Evolutionary conservation across 1,284 basidiomycete genomes (phyloP).

Genomic region (Tranzscheliella williamsii): DNA sequence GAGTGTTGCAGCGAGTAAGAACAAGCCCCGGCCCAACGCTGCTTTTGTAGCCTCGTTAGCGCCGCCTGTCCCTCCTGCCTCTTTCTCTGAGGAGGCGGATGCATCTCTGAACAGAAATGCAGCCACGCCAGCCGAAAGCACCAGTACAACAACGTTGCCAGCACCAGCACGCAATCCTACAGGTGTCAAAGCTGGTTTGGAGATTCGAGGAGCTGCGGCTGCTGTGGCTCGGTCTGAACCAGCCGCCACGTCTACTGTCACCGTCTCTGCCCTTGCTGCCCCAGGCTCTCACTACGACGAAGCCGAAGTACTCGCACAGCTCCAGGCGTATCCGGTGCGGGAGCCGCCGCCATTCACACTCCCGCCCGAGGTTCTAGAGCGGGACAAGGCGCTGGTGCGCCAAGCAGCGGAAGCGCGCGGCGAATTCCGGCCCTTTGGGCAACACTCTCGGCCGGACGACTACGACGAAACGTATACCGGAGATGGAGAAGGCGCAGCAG

Average conservation of each 20-base stretch:
- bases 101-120: no score
- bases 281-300: slow-evolving; percentile 12
- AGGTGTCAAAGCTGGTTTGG: no score
- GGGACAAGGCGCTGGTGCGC: slow-evolving; percentile 15
- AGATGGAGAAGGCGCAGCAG: slow-evolving; percentile 9
- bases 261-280: slow-evolving; percentile 13
- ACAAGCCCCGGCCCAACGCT: slow-evolving; percentile 24
- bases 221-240: no score
- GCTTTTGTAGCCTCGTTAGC: slow-evolving; percentile 26
- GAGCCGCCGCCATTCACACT: slow-evolving; percentile 19
- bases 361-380: slow-evolving; percentile 15
- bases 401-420: slow-evolving; percentile 7
- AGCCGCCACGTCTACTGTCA: slow-evolving; percentile 6
- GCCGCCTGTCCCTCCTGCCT: slow-evolving; percentile 1
- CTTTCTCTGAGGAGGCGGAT: not conserved
- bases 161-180: no score
- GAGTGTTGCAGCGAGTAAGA: slow-evolving; percentile 10
- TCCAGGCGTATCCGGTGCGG: slow-evolving; percentile 5
- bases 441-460: not conserved
- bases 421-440: not conserved
- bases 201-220: no score
- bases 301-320: slow-evolving; percentile 3
- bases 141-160: no score
- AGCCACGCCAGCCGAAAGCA: no score
- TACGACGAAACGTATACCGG: not conserved